A percentile compares a stretch with the other conserved stretches of the same genome.
phyloP scores from a whole-genome alignment of 2,329 filamentous ascomycete species.

The Penicillium sp. region DNA sequence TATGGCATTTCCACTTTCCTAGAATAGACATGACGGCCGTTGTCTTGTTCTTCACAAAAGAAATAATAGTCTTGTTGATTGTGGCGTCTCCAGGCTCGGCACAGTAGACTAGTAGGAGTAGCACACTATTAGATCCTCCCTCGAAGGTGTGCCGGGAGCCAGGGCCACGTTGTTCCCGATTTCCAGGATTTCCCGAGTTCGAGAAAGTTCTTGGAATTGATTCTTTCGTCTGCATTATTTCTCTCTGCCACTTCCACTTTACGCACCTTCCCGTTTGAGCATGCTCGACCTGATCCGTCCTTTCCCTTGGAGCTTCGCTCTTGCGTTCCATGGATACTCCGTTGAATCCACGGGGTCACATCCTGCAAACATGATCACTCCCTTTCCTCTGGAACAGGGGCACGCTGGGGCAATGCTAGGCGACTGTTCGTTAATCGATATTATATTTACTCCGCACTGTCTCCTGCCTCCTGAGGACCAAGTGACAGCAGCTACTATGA shows the following conservation, averaged over 20 bases:
- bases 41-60: constrained; percentile 8
- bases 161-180: not conserved
- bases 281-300: not conserved
- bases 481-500: not conserved
- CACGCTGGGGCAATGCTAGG: not conserved
- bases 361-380: not conserved
- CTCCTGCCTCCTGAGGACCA: not conserved
- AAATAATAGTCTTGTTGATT: not conserved
- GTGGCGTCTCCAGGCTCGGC: not conserved
- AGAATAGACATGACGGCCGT: constrained; percentile 19
- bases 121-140: not conserved
- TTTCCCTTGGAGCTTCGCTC: not conserved
- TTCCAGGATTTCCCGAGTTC: not conserved
- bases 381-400: not conserved
- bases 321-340: not conserved
- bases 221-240: not conserved
- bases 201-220: not conserved
- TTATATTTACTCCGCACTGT: too few species aligned
- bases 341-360: too few species aligned
- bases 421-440: not conserved
- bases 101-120: not conserved
- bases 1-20: constrained; percentile 11
- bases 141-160: not conserved
- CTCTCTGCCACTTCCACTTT: not conserved
- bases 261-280: not conserved